Percentiles rank a stretch among this genome's conserved stretches.
phyloP scores from a whole-genome alignment of 345 rosid genomes.

The Citrus hindsii region DNA sequence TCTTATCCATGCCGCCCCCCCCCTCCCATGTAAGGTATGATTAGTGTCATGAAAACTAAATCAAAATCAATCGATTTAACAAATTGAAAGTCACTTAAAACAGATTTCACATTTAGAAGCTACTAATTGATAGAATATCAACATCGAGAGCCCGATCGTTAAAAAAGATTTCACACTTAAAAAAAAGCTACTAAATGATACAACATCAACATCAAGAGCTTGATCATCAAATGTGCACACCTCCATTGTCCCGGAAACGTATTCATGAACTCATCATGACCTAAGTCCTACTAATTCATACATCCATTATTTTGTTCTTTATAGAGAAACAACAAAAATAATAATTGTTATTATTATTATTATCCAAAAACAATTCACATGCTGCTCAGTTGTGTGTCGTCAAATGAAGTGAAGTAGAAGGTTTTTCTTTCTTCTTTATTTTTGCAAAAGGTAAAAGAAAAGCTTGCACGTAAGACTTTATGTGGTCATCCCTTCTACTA shows the following conservation, averaged over 20 bases:
- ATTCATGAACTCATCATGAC: conserved; percentile 25
- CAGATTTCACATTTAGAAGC: background rate
- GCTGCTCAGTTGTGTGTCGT: background rate
- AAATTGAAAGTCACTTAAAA: background rate
- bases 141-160: background rate
- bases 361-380: background rate
- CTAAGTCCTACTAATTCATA: background rate
- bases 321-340: background rate
- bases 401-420: background rate
- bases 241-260: conserved; percentile 3
- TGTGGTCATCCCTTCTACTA: background rate
- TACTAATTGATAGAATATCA: background rate
- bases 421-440: background rate
- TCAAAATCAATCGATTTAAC: background rate
- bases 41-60: background rate
- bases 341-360: too few relatives aligned
- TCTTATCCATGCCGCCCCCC: too few relatives aligned
- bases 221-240: background rate
- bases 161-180: background rate
- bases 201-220: background rate
- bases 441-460: background rate
- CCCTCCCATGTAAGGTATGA: too few relatives aligned
- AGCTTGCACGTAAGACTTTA: background rate
- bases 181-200: background rate
- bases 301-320: background rate